These are phyloP conservation scores for Scutellaria minor DNA, from an alignment of 257 asterid genomes.

Conservation along the genomic window DNA sequence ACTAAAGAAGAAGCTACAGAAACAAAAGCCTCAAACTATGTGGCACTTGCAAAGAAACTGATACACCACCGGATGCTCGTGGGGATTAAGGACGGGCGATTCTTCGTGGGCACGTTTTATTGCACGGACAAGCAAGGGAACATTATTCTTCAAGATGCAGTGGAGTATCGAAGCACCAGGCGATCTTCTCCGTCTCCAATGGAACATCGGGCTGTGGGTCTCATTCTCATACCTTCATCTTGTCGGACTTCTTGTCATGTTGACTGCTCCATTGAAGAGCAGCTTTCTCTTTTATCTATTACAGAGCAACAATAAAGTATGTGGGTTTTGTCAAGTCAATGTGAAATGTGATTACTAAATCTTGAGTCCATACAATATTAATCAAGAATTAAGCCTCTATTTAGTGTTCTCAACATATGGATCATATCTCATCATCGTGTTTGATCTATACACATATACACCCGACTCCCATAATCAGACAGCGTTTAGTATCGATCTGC, in stretches of 20 bases:
- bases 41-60: conserved; percentile 65
- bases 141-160: conserved; percentile 89
- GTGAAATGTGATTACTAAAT: not conserved
- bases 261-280: conserved; percentile 78
- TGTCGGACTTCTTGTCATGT: conserved; percentile 77
- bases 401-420: too few species aligned
- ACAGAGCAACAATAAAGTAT: conserved; percentile 29
- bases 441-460: too few species aligned
- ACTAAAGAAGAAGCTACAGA: conserved; percentile 36
- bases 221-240: conserved; percentile 79
- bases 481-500: conserved; percentile 54
- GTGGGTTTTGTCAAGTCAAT: too few species aligned
- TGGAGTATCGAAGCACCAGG: conserved; percentile 87
- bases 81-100: conserved; percentile 84
- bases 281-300: conserved; percentile 62
- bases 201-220: conserved; percentile 89
- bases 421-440: too few species aligned
- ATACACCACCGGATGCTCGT: conserved; percentile 63
- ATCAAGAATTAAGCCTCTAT: not conserved
- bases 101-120: conserved; percentile 78
- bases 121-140: conserved; percentile 94
- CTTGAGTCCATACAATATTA: not conserved
- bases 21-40: conserved; percentile 42
- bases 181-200: conserved; percentile 73
- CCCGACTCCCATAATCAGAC: too few species aligned